Conservation (phyloP, 169 alveolate species). For the Eimeria praecox region DNA sequence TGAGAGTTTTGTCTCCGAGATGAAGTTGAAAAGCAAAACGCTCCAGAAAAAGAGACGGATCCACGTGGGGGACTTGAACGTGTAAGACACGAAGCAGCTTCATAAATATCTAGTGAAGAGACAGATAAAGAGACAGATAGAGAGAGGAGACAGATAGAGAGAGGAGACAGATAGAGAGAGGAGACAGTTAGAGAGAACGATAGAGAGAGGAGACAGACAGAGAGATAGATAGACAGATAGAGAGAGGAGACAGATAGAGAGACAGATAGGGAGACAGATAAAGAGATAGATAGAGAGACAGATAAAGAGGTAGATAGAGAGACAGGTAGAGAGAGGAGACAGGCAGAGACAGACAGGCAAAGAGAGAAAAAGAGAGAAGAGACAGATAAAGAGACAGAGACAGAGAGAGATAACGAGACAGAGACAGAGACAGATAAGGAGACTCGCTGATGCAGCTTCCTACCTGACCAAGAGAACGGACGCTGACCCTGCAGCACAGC, state of each 20-base stretch:
- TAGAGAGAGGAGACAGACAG: background rate
- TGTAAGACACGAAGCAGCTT: conserved; percentile 93
- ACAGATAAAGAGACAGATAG: background rate
- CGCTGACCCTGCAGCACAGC: conserved; percentile 50
- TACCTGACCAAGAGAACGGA: conserved; percentile 57
- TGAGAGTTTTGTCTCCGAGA: conserved; percentile 94
- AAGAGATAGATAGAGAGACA: too few relatives aligned
- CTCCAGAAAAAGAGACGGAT: conserved; percentile 97
- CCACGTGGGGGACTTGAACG: conserved; percentile 95
- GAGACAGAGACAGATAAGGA: too few relatives aligned
- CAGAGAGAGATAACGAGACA: background rate
- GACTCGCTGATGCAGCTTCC: background rate
- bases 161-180: conserved; percentile 11
- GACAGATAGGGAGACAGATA: conserved; percentile 9
- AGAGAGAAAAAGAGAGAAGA: background rate
- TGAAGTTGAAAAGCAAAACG: conserved; percentile 97
- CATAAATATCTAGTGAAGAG: conserved; percentile 88
- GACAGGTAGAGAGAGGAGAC: background rate
- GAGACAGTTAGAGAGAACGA: background rate
- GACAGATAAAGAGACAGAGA: background rate
- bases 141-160: conserved; percentile 13
- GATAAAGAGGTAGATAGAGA: background rate
- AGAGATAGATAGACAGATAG: background rate
- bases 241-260: conserved; percentile 25
- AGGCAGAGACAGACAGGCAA: background rate